Evolutionary conservation across 805 yeast genomes (phyloP).

Genomic region (Yarrowia sp.): DNA sequence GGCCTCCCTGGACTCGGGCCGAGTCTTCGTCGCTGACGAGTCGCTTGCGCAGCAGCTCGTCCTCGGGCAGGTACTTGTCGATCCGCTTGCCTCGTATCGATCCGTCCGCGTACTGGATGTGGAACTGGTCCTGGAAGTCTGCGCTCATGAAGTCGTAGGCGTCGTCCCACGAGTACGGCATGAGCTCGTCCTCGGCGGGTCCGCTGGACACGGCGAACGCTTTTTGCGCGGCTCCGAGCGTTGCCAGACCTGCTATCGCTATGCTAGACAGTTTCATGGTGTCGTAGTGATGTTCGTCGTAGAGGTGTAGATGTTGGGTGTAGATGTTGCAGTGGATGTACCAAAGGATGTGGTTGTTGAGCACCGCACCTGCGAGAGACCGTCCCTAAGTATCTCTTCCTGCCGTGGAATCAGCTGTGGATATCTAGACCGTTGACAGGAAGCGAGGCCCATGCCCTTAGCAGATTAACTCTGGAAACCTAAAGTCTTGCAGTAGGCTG

Average conservation of each 20-base stretch:
- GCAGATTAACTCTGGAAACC: no score
- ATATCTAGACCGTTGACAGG: no score
- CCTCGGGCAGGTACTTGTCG: conserved; percentile 3
- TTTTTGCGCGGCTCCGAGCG: neutral
- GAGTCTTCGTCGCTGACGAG: conserved; percentile 1
- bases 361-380: no score
- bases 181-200: neutral
- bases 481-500: no score
- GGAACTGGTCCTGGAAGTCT: conserved; percentile 16
- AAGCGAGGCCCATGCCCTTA: no score
- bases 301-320: no score
- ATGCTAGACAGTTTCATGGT: neutral
- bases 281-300: no score
- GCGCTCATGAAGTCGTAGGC: conserved; percentile 8
- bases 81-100: conserved; percentile 4
- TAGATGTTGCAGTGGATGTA: no score
- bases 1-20: conserved; percentile 6
- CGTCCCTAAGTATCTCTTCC: no score
- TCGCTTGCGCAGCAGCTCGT: neutral
- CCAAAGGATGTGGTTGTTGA: no score
- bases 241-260: neutral
- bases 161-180: conserved; percentile 13
- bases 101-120: conserved; percentile 3
- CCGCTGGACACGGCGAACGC: neutral
- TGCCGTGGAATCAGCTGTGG: no score